Conservation (phyloP, 805 yeast species). For the Maudiozyma turicensis region DNA sequence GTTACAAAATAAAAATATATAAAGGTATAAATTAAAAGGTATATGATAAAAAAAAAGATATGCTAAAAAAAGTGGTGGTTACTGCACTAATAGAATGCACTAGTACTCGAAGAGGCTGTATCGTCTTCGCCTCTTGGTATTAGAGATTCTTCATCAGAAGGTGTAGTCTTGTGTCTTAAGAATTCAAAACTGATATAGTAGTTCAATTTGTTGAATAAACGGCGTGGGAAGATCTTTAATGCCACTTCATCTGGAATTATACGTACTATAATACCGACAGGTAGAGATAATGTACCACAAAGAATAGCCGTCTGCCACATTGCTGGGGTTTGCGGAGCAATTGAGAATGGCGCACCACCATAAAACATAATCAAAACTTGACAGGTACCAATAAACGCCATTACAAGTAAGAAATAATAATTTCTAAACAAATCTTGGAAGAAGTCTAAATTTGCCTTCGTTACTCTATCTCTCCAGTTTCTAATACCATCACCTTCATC, state of each 20-base stretch:
- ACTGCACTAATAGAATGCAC: slow-evolving; percentile 20
- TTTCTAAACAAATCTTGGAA: slow-evolving; percentile 75
- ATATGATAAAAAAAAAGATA: background rate
- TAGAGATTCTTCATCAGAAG: slow-evolving; percentile 25
- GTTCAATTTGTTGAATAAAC: slow-evolving; percentile 10
- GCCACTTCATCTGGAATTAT: slow-evolving; percentile 77
- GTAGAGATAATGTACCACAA: slow-evolving; percentile 74
- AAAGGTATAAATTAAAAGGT: no score
- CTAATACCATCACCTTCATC: slow-evolving; percentile 74
- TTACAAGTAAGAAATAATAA: slow-evolving; percentile 68
- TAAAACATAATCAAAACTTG: slow-evolving; percentile 90
- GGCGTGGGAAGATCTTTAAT: slow-evolving; percentile 53
- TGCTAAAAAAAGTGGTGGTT: background rate
- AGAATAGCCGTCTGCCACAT: slow-evolving; percentile 86
- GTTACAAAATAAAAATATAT: background rate
- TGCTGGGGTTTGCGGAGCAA: slow-evolving; percentile 66
- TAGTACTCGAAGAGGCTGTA: slow-evolving; percentile 13
- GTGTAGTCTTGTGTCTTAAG: slow-evolving; percentile 10
- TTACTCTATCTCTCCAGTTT: slow-evolving; percentile 47
- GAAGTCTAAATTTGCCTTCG: slow-evolving; percentile 63
- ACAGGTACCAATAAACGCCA: slow-evolving; percentile 64
- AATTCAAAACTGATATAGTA: slow-evolving; percentile 22
- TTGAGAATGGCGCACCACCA: slow-evolving; percentile 92
- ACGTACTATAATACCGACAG: slow-evolving; percentile 69
- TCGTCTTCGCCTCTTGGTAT: slow-evolving; percentile 5